Base-by-base conservation (phyloP, 1,284 basidiomycete genomes). In the Trichosporon inkin region DNA sequence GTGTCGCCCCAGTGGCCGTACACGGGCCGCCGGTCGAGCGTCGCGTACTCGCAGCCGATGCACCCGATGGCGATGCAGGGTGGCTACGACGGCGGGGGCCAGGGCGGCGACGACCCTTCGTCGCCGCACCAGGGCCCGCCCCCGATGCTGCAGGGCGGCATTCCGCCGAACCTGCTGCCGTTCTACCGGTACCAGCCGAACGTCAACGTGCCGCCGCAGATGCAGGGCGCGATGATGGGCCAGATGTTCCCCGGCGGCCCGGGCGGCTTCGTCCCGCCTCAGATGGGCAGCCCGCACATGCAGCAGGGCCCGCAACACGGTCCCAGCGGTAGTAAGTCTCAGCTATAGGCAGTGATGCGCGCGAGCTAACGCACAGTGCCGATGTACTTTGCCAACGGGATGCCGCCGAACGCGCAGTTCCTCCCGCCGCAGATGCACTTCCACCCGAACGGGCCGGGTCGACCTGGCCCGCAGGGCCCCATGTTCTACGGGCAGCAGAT, bases 1-100 rank as follows among this genome's bases (percentile, higher is more conserved):
- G 83, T 91, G 65, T 88, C 82, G 20, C 82, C 88, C 1, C 81
- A 84, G 66, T 96, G 92, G 93, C 89, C 89, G 24, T 95, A 90
- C 79, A 88, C 79, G 66, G 92, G 92, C 70, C 92, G 92, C 78
- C 86, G 90, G 44, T 92, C 84, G 67, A 84, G 90, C 82, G 90
- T 90, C 81, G 62, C 61, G 19, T 56, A 49, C 44, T 64, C 44
- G 62, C 88, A 75, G 36, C 71, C 69, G 3, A 61, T 69, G 57
- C 63, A 63, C 57, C 53, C 41, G n/a, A 56, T 53, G 35, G 58
- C 44, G 39, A 61, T 59, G 54, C 61, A 57, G 22, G 56, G 53
- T 13, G 49, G 53, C 14, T 17, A 36, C 24, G 58, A 40, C 8
- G 40, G 40, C 24, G 53, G 47, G 14, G 44, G 39, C 47, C 37